These are phyloP conservation scores for Kwoniella europaea DNA, from an alignment of 768 basidiomycete species.

Conservation along the genomic window DNA sequence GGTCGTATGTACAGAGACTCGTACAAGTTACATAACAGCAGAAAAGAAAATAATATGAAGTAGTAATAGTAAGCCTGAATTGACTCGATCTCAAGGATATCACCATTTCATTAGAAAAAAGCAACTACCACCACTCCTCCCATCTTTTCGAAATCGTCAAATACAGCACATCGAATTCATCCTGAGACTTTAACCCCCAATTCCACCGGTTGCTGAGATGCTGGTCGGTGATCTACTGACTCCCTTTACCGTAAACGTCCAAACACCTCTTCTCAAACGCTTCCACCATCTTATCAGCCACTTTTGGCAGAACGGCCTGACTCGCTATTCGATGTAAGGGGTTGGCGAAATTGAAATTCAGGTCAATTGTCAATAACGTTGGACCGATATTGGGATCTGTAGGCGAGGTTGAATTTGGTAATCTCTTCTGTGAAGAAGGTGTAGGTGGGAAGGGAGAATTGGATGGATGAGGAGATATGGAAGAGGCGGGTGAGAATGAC, in stretches of 20 bases:
- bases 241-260: slow-evolving; percentile 68
- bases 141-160: too few species aligned
- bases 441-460: slow-evolving; percentile 23
- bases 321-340: slow-evolving; percentile 85
- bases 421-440: slow-evolving; percentile 12
- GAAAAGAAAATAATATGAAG: too few species aligned
- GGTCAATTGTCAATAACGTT: slow-evolving; percentile 83
- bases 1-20: too few species aligned
- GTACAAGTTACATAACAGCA: too few species aligned
- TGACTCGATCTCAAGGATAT: too few species aligned
- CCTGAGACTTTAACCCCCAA: background rate
- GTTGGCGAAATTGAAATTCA: slow-evolving; percentile 84
- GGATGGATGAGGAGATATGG: slow-evolving; percentile 61
- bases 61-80: too few species aligned
- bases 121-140: too few species aligned
- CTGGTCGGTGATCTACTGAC: background rate
- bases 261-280: slow-evolving; percentile 88
- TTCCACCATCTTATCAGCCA: slow-evolving; percentile 84
- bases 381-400: slow-evolving; percentile 57
- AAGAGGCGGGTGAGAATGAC: slow-evolving; percentile 70
- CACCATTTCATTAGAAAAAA: too few species aligned
- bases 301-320: slow-evolving; percentile 80
- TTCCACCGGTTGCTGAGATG: background rate
- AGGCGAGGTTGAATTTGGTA: slow-evolving; percentile 24
- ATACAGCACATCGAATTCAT: too few species aligned